Base-by-base conservation (phyloP, 192 early-diverging fungal genomes). In the Coemansia sp. region DNA sequence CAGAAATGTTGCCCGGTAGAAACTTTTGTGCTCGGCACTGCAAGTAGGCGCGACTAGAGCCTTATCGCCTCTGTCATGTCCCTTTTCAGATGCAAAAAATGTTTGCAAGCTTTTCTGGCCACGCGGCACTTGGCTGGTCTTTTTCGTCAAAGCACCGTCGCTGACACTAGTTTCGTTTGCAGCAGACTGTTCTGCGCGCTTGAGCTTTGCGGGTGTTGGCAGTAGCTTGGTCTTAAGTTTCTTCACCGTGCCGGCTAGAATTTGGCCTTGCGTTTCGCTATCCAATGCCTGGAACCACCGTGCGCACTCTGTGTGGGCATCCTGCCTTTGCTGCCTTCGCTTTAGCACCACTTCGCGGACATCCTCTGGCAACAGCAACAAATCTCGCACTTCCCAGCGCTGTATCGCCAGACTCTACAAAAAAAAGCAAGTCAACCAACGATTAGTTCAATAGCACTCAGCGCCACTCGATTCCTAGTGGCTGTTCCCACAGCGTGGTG, bases 301-400 rank as follows among this genome's bases (percentile, higher is more conserved):
- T 1, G 62, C 65, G 63, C 77, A 79, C 61, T 70, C 70, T 16
- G 10, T 13, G 21, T 64, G 67, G 2, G 73, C 74, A 30, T 61
- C 63, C 14, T 70, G 50, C 11, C 73, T 62, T 26, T 47, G 42
- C 10, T 37, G 14, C 40, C 77, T 65, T n/a, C 77, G 64, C 30
- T 69, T 71, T 16, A 38, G 11, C 68, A 79, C 72, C 4, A 76
- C 61, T 0, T 68, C 63, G n/a, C 64, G 67, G 28, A 76, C 68
- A 46, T 76, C 74, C 3, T 66, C 57, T 9, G 77, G 76, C 28
- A 84, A 47, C 59, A 79, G 28, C 16, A 39, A 14, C 16, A 70
- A 28, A 43, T 84, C 73, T 23, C 50, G 65, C 33, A 79, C 69
- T 43, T 84, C 82, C 82, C 82, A 84, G 14, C 82, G 76, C 40